A percentile compares a stretch with the other conserved stretches of the same genome.
phyloP scores from a whole-genome alignment of 306 rosid genomes.

The Cicer pinnatifidum region DNA sequence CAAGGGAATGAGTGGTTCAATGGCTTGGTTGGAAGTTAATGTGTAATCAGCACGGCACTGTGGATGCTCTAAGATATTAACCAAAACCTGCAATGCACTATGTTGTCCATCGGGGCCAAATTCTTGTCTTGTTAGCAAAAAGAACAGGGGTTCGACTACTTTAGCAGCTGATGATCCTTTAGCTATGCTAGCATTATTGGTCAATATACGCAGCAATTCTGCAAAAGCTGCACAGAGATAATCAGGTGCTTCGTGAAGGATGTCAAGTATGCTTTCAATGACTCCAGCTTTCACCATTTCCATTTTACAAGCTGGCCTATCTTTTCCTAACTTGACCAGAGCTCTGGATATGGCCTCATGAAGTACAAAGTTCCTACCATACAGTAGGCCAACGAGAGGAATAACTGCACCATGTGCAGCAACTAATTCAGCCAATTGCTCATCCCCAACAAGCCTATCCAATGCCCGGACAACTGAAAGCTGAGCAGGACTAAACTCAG shows the following conservation, averaged over 20 bases:
- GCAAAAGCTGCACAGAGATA: conserved; percentile 91
- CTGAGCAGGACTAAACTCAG: conserved; percentile 89
- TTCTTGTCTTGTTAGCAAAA: conserved; percentile 82
- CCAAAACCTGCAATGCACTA: conserved; percentile 96
- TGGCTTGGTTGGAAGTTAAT: conserved; percentile 77
- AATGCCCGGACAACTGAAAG: conserved; percentile 92
- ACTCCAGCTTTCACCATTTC: conserved; percentile 99
- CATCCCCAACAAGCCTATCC: conserved; percentile 97
- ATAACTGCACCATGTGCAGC: conserved; percentile 97
- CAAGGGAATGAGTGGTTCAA: conserved; percentile 91
- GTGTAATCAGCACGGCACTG: conserved; percentile 89
- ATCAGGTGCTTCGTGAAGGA: conserved; percentile 95
- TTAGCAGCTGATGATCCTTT: conserved; percentile 94
- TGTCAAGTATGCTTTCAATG: conserved; percentile 87
- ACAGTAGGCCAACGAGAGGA: conserved; percentile 95
- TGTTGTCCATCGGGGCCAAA: conserved; percentile 99
- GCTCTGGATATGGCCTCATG: conserved; percentile 97
- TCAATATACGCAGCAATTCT: conserved; percentile 92
- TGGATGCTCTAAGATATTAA: conserved; percentile 94
- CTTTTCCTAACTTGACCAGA: conserved; percentile 95
- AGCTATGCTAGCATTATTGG: conserved; percentile 96
- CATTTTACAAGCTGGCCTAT: conserved; percentile 89
- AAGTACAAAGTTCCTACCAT: conserved; percentile 84
- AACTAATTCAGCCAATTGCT: conserved; percentile 93
- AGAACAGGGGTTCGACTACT: conserved; percentile 91